These are phyloP conservation scores for Erythrophleum ivorense DNA, from an alignment of 331 rosid genomes.

Conservation along the genomic window DNA sequence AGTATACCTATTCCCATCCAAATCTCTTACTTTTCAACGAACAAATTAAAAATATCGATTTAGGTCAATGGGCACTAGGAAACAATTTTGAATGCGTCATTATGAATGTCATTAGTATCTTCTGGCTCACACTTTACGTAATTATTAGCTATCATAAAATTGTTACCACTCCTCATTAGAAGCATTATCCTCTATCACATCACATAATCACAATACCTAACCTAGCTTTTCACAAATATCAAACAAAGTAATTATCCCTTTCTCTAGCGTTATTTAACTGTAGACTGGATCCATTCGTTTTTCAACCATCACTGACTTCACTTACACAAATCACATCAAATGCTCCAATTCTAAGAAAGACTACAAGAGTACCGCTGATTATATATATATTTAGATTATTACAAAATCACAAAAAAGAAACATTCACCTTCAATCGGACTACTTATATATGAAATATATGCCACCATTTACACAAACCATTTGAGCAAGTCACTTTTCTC, in stretches of 20 bases:
- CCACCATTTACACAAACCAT: not conserved
- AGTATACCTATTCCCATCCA: not conserved
- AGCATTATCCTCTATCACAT: conserved; percentile 15
- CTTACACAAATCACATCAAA: not conserved
- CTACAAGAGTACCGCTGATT: not conserved
- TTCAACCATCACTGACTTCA: not conserved
- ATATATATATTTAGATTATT: conserved; percentile 2
- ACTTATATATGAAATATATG: not conserved
- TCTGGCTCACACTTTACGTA: not conserved
- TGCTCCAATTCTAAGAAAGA: not conserved
- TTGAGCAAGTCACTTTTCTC: not conserved
- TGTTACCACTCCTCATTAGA: not conserved
- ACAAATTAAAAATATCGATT: not conserved
- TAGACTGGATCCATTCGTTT: not conserved
- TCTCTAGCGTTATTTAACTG: not conserved
- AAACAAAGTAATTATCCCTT: not conserved
- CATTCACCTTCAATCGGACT: not conserved
- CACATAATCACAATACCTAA: conserved; percentile 25
- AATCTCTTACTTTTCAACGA: not conserved
- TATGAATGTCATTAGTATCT: conserved; percentile 6
- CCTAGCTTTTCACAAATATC: not conserved
- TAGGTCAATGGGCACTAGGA: conserved; percentile 1
- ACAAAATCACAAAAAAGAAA: not conserved
- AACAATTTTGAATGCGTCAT: conserved; percentile 11
- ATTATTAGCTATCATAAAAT: conserved; percentile 10